phyloP scores from a whole-genome alignment of 2,329 filamentous ascomycete species.

The Colletotrichum eleusines region DNA sequence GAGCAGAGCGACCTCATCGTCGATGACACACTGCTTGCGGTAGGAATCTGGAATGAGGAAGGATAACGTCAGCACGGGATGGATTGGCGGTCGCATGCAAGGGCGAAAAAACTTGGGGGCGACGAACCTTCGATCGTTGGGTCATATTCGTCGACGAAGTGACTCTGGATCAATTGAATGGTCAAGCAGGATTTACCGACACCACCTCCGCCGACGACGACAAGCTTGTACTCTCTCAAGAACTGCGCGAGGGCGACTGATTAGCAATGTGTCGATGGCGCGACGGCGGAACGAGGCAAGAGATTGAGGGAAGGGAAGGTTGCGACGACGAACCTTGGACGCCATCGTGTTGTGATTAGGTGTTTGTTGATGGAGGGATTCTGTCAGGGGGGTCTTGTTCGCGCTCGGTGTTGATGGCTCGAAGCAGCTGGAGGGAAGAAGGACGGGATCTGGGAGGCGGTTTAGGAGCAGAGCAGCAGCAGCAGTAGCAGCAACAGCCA shows the following conservation, averaged over 20 bases:
- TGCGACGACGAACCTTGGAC: constrained; percentile 51
- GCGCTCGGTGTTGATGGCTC: constrained; percentile 33
- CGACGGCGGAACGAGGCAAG: constrained; percentile 7
- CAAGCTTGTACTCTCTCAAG: constrained; percentile 92
- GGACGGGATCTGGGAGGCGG: constrained; percentile 27
- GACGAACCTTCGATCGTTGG: constrained; percentile 95
- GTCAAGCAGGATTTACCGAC: constrained; percentile 99
- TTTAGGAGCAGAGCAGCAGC: constrained; percentile 13
- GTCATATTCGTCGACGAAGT: constrained; percentile 99
- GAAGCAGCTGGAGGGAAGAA: constrained; percentile 11
- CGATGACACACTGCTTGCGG: constrained; percentile 99
- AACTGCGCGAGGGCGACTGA: constrained; percentile 66
- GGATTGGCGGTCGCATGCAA: constrained; percentile 26
- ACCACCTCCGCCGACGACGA: constrained; percentile 97
- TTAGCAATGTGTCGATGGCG: constrained; percentile 41
- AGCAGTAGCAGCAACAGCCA: background rate
- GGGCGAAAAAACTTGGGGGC: constrained; percentile 23
- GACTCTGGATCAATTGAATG: constrained; percentile 94
- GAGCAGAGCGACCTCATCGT: constrained; percentile 96
- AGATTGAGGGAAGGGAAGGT: background rate
- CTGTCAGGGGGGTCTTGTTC: constrained; percentile 19
- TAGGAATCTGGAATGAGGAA: constrained; percentile 82
- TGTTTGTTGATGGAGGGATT: constrained; percentile 17
- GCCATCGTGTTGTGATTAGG: constrained; percentile 51
- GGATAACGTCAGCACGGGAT: constrained; percentile 43